Base-by-base conservation (phyloP, 2,329 filamentous ascomycete species). In the Aspergillus arachidicola region DNA sequence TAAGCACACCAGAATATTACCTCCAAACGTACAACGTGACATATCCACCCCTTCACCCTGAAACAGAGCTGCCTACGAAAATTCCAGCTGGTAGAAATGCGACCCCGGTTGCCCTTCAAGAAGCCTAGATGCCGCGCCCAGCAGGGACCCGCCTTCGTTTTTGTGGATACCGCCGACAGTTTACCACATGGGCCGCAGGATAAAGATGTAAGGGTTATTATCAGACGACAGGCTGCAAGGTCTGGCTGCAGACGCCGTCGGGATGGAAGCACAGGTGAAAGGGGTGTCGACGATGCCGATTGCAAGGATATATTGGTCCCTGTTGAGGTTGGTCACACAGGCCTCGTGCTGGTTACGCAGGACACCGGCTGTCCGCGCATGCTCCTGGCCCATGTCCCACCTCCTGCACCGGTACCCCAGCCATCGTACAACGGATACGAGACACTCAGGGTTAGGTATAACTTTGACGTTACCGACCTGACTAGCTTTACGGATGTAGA, bases 401-500 rank as follows among this genome's bases (percentile, higher is more conserved):
- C 16, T 30, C 21, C 46, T 26, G 21, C 46, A 19, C 43, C 41
- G n/a, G 5, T 16, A 16, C 41, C 26, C 3, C 26, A 10, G 41
- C 56, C 28, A 11, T 58, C 56, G 19, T 46, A 28, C n/a, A 58
- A 30, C 26, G 41, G 41, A 45, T 58, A 58, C 41, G 41, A 58
- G 28, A 32, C 41, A 2, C 41, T 48, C 4, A 36, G 56, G 9
- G 30, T 50, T 19, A 30, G 32, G 30, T 58, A 58, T 10, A 48
- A 58, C 28, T 58, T 58, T 38, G 56, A 58, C 10, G 11, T 58
- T 3, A 58, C 56, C 38, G 56, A 58, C 23, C n/a, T 58, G 14
- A 34, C 56, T 9, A 58, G 38, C 19, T 58, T 58, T 30, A 58
- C 56, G 6, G 41, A 58, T 26, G 56, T 58, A 45, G 56, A 58